phyloP scores from a whole-genome alignment of 2,329 filamentous ascomycete genomes.

The Ceratocystis harringtonii region DNA sequence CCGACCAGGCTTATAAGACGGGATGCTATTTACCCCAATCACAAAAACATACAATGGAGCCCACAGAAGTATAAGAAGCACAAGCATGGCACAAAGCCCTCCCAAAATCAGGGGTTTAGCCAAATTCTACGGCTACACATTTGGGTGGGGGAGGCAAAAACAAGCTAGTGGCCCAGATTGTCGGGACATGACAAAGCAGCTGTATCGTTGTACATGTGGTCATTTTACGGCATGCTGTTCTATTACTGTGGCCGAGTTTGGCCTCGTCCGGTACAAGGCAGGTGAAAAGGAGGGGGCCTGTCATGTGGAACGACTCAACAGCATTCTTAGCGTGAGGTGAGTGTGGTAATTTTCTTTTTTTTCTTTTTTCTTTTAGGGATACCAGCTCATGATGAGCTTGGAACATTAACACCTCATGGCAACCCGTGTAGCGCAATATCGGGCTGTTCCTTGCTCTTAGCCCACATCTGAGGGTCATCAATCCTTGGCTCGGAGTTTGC shows the following conservation, averaged over 20 bases:
- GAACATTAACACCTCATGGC: not conserved
- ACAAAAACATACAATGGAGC: too few relatives aligned
- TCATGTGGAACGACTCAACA: too few relatives aligned
- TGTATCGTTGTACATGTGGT: not conserved
- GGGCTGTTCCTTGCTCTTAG: conserved; percentile 4
- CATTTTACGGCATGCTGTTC: not conserved
- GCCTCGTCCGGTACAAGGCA: not conserved
- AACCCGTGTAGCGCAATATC: not conserved
- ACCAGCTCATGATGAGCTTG: not conserved
- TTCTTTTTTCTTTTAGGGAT: not conserved
- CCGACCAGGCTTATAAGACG: too few relatives aligned
- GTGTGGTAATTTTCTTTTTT: not conserved
- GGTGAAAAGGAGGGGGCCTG: too few relatives aligned
- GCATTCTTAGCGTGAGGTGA: not conserved
- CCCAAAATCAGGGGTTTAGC: not conserved
- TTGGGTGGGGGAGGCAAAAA: not conserved
- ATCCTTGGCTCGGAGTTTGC: not conserved
- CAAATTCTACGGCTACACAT: not conserved
- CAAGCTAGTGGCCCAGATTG: not conserved
- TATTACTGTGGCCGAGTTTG: not conserved
- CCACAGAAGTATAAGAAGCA: too few relatives aligned
- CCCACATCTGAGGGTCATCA: not conserved
- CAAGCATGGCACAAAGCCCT: too few relatives aligned
- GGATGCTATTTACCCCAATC: too few relatives aligned
- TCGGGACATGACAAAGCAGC: not conserved